Base-by-base conservation (phyloP, 768 basidiomycete species). In the Strobilomyces echinocephalus region DNA sequence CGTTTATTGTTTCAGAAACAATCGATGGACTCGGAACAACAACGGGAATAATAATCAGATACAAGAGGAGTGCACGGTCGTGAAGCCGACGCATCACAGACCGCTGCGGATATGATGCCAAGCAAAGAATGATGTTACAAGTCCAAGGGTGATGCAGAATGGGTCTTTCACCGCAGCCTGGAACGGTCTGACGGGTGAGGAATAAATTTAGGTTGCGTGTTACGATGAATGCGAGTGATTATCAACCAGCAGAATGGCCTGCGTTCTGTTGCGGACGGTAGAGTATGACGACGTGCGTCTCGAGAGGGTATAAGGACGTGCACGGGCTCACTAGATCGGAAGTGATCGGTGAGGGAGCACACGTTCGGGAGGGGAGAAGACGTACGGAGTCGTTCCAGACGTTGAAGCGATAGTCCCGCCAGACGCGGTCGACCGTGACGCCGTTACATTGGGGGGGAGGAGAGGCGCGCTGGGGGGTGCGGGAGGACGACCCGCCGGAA, bases 361-460 rank as follows among this genome's bases (percentile, higher is more conserved):
- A 8, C 3, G 7, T 9, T 15, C 1, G 4, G 41, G 1, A 20
- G 11, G 5, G 36, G 9, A 42, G 26, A 10, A 10, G 49, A 66
- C 63, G 45, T 53, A 71, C 76, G 57, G 75, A 68, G 49, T 83
- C 80, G 55, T 76, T 76, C 83, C 83, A 84, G 59, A 85, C 74
- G 60, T 73, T 82, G 63, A 82, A 81, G 51, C 81, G 79, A 68
- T 83, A 76, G 62, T 87, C 85, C 57, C 80, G 75, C 82, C 84
- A 87, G 50, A 82, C 71, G 54, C 78, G 80, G 65, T 87, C 84
- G 46, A 87, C 81, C 3, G 75, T 79, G 60, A 87, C 74, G 16
- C 84, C 84, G 51, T 74, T 76, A 50, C 72, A 73, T 28, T 73
- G 72, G 24, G 70, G 64, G 56, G 72, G 49, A 49, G 70, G 64